These are phyloP conservation scores for Schizothecium vesticola DNA, from an alignment of 495 filamentous ascomycete species.

Conservation along the genomic window DNA sequence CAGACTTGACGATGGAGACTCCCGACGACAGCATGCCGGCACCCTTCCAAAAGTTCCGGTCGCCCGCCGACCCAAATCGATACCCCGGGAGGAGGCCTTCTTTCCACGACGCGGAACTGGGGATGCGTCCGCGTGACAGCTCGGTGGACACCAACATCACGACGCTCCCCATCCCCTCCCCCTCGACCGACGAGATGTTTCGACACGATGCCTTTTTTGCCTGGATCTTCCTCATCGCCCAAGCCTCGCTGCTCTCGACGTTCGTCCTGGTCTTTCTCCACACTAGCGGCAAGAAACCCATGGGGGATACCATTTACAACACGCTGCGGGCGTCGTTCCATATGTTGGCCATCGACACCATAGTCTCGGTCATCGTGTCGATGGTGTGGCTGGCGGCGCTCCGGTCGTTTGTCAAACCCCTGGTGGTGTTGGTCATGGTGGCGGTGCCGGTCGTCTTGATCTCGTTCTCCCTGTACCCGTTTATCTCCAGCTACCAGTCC, in stretches of 20 bases:
- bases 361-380: conserved; percentile 83
- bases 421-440: conserved; percentile 73
- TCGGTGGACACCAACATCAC: conserved; percentile 20
- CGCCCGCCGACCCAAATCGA: conserved; percentile 20
- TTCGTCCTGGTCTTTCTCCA: conserved; percentile 86
- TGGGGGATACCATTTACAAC: conserved; percentile 87
- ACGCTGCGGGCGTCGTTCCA: conserved; percentile 83
- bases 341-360: conserved; percentile 80
- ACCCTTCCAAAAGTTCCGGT: conserved; percentile 74
- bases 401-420: conserved; percentile 72
- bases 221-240: conserved; percentile 79
- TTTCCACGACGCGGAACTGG: conserved; percentile 25
- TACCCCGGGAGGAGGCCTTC: conserved; percentile 24
- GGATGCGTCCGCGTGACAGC: conserved; percentile 17
- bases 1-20: conserved; percentile 52
- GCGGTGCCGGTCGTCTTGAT: conserved; percentile 80
- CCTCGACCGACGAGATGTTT: conserved; percentile 42
- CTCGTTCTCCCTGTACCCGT: conserved; percentile 84
- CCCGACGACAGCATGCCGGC: conserved; percentile 63
- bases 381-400: conserved; percentile 86
- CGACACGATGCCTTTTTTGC: conserved; percentile 85
- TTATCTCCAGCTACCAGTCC: conserved; percentile 83
- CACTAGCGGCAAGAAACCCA: conserved; percentile 56
- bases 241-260: conserved; percentile 77
- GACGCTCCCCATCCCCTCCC: conserved; percentile 14